phyloP scores from a whole-genome alignment of 495 filamentous ascomycete species.

The Echria macrotheca region DNA sequence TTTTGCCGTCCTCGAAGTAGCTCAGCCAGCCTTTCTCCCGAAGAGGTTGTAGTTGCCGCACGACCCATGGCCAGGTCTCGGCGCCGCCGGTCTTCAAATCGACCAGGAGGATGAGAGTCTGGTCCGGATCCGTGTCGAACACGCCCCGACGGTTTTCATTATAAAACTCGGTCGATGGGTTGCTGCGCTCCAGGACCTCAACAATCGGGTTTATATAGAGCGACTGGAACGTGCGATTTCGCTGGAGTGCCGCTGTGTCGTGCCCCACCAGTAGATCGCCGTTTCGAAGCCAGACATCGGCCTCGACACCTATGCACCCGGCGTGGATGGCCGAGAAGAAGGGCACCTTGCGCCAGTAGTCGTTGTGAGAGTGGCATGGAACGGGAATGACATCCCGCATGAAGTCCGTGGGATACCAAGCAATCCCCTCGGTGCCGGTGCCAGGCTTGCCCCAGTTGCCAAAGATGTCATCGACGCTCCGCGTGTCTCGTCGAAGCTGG shows the following conservation, averaged over 20 bases:
- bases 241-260: slow-evolving; percentile 44
- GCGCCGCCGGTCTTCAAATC: slow-evolving; percentile 59
- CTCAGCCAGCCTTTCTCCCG: slow-evolving; percentile 57
- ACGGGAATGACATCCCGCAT: slow-evolving; percentile 65
- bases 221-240: slow-evolving; percentile 52
- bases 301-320: slow-evolving; percentile 72
- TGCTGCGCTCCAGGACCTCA: slow-evolving; percentile 49
- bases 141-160: slow-evolving; percentile 47
- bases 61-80: slow-evolving; percentile 49
- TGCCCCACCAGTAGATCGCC: slow-evolving; percentile 61
- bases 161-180: slow-evolving; percentile 43
- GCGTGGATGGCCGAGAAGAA: slow-evolving; percentile 56
- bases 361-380: slow-evolving; percentile 78
- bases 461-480: slow-evolving; percentile 45
- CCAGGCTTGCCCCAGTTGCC: slow-evolving; percentile 48
- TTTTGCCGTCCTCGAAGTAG: slow-evolving; percentile 47
- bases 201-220: slow-evolving; percentile 64
- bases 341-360: slow-evolving; percentile 83
- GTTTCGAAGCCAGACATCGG: slow-evolving; percentile 81
- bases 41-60: slow-evolving; percentile 60
- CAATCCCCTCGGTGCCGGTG: slow-evolving; percentile 41
- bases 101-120: slow-evolving; percentile 65
- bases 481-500: not conserved
- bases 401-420: slow-evolving; percentile 71
- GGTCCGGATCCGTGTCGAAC: slow-evolving; percentile 53